These are phyloP conservation scores for Lipomyces spencermartinsiae DNA, from an alignment of 805 yeast genomes.

Conservation along the genomic window DNA sequence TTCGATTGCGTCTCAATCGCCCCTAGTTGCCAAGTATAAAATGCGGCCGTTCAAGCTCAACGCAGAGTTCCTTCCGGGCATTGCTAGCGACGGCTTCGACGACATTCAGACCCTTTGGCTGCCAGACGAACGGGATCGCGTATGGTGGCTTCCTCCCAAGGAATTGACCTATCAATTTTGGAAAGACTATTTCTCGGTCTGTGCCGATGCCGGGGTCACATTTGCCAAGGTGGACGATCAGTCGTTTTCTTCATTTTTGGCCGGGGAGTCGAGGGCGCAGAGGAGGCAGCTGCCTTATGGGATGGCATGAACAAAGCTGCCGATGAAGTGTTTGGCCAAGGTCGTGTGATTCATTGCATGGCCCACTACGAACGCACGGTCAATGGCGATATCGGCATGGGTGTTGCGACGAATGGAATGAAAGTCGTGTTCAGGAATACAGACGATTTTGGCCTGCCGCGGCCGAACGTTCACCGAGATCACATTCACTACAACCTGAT, in stretches of 20 bases:
- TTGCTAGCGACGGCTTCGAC: neutral
- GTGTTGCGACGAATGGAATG: neutral
- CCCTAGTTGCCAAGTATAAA: neutral
- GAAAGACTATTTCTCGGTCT: conserved; percentile 9
- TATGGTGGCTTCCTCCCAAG: conserved; percentile 19
- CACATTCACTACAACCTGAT: conserved; percentile 13
- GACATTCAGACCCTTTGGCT: neutral
- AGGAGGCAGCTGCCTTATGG: conserved; percentile 10
- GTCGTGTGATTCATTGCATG: conserved; percentile 10
- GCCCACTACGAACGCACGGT: conserved; percentile 13
- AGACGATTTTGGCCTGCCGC: conserved; percentile 14
- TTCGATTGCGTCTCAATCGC: conserved; percentile 8
- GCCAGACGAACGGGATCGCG: neutral
- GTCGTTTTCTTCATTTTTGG: neutral
- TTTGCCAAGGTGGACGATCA: conserved; percentile 15
- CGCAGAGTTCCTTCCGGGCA: neutral
- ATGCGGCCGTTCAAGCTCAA: conserved; percentile 1
- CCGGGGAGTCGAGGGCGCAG: conserved; percentile 10
- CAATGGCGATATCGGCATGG: conserved; percentile 10
- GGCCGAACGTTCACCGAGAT: conserved; percentile 8
- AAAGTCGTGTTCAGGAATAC: conserved; percentile 11
- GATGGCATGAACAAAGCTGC: conserved; percentile 12
- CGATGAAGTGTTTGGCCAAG: conserved; percentile 6
- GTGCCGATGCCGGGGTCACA: conserved; percentile 10
- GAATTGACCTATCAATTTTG: conserved; percentile 9